Evolutionary conservation across 2,329 filamentous ascomycete species (phyloP), one percentile per base, ranked within the genome.

Genomic region (Botrytis porri): DNA sequence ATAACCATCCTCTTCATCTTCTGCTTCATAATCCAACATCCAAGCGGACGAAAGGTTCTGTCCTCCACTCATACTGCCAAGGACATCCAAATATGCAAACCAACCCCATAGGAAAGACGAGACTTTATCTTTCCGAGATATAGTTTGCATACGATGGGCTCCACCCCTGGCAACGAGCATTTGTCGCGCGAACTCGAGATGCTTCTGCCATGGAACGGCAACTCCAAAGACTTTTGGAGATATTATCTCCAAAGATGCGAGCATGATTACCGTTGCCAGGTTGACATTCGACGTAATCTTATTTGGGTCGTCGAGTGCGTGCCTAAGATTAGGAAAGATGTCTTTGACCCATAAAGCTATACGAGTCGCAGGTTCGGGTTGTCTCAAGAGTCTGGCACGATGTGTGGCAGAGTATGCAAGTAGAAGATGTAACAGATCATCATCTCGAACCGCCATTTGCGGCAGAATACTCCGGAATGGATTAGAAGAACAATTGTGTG

Each of bases 321-420:
- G 83, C 41, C 92, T 88, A 32, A 97, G 85, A 25, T 89, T 88
- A 0, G 92, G 92, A 75, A 93, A 92, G n/a, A 93, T 92, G 77
- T 93, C 89, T 78, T 92, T 87, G 39, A 96, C 92, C 91, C 92
- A 96, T 57, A 89, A 85, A 3, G 93, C 93, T 76, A 97, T 96
- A 35, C 93, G 89, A 79, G 91, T 92, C 10, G 87, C 87, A 9
- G 93, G 93, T 80, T 95, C 93, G 0, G 87, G 86, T 75, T 95
- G 92, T 45, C 88, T 87, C 32, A 96, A 84, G 45, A 95, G 87
- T 62, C 91, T 88, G 16, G 93, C 92, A 72, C 93, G 88, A 80
- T 97, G 93, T 41, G 90, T 93, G n/a, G 93, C 93, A 77, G 92
- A 94, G 81, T 94, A 97, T 32, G 93, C 91, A 37, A 97, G 86